Evolutionary conservation across 2,329 filamentous ascomycete species (phyloP).

Genomic region (Clonostachys sp.): DNA sequence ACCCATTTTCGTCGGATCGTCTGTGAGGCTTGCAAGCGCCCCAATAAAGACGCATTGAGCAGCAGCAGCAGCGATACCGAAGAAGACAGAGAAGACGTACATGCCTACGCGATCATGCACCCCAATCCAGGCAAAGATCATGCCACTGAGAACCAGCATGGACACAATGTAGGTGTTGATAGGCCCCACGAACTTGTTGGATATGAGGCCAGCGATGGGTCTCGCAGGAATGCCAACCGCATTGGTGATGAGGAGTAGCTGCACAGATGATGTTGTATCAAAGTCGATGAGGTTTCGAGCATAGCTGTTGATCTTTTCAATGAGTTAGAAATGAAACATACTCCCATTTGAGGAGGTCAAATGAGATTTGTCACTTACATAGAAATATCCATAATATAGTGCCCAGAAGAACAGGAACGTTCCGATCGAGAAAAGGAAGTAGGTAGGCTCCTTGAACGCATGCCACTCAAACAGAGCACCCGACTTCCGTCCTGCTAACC

Average conservation of each 20-base stretch:
- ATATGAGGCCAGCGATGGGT: constrained; percentile 44
- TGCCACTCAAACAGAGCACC: constrained; percentile 50
- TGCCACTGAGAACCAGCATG: constrained; percentile 33
- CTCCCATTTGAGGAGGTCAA: not conserved
- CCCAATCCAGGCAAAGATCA: constrained; percentile 52
- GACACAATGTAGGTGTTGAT: constrained; percentile 51
- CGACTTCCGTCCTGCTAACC: constrained; percentile 39
- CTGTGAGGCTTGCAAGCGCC: constrained; percentile 33
- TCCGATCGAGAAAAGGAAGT: constrained; percentile 44
- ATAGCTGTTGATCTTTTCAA: constrained; percentile 34
- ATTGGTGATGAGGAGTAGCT: constrained; percentile 52
- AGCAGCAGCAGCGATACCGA: constrained; percentile 36
- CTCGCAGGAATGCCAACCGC: constrained; percentile 50
- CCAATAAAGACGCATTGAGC: constrained; percentile 34
- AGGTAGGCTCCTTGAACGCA: constrained; percentile 52
- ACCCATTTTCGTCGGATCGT: constrained; percentile 36
- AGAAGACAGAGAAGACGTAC: constrained; percentile 37
- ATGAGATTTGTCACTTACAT: constrained; percentile 31
- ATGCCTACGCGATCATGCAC: constrained; percentile 33
- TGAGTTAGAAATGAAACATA: not conserved
- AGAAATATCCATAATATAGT: constrained; percentile 31
- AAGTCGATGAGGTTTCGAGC: constrained; percentile 37
- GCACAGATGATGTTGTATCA: constrained; percentile 43
- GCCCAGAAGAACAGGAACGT: constrained; percentile 38
- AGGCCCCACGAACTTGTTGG: constrained; percentile 45